These are phyloP conservation scores for Mycena belliarum DNA, from an alignment of 768 basidiomycete species.

Conservation along the genomic window DNA sequence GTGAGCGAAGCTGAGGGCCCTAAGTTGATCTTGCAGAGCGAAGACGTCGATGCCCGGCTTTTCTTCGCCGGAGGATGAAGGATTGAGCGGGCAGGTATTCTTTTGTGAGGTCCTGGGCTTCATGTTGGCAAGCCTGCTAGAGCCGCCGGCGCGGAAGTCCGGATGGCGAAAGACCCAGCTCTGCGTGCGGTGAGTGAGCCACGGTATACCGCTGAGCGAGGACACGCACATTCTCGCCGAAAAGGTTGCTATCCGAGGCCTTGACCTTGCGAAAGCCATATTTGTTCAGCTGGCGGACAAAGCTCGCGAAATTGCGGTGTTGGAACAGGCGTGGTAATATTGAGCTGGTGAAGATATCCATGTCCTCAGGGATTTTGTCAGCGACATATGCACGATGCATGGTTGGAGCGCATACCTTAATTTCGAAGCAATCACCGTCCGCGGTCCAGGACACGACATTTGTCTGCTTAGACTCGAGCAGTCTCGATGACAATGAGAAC, in stretches of 20 bases:
- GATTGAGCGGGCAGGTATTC: conserved; percentile 3
- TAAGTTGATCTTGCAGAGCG: conserved; percentile 38
- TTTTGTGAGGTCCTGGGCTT: no score
- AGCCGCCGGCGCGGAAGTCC: conserved; percentile 40
- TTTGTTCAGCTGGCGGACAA: conserved; percentile 92
- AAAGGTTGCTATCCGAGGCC: conserved; percentile 51
- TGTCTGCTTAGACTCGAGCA: no score
- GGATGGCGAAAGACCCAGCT: conserved; percentile 60
- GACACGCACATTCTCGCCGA: not conserved
- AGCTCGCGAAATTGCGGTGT: conserved; percentile 90
- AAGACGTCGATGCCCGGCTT: conserved; percentile 36
- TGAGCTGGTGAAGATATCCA: conserved; percentile 93
- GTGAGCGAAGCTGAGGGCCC: conserved; percentile 45
- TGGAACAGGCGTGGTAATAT: conserved; percentile 91
- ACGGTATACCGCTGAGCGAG: no score
- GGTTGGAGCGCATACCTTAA: no score
- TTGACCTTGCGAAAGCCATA: conserved; percentile 98
- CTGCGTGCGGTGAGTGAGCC: no score
- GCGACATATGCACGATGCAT: no score
- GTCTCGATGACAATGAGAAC: no score
- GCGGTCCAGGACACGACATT: no score
- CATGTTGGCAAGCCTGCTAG: conserved; percentile 55
- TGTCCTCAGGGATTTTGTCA: no score
- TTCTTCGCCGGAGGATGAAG: conserved; percentile 25
- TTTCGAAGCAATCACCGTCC: no score